Conservation (phyloP, 1,139 yeast species). For the Pichia sp. region DNA sequence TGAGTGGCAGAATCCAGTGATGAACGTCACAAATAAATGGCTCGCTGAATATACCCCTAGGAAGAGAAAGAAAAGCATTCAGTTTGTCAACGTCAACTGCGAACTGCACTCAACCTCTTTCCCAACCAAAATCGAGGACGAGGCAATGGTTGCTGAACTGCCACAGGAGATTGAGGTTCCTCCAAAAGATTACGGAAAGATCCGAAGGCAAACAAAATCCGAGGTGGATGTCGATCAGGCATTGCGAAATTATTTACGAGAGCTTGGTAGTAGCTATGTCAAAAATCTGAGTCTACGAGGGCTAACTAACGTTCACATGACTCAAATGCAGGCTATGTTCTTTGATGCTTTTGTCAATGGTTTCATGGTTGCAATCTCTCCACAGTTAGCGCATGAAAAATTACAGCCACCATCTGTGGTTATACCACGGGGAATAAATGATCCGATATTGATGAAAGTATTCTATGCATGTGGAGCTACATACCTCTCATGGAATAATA, state of each 20-base stretch:
- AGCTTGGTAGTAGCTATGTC: neutral
- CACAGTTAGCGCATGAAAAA: constrained; percentile 35
- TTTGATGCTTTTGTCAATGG: constrained; percentile 32
- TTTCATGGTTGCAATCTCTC: constrained; percentile 34
- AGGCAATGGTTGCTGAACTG: too few relatives aligned
- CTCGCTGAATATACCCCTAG: too few relatives aligned
- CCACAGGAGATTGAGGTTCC: constrained; percentile 9
- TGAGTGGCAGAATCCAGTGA: too few relatives aligned
- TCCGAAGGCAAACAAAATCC: constrained; percentile 2
- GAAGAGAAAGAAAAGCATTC: too few relatives aligned
- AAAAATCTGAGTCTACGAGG: neutral
- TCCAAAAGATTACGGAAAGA: too few relatives aligned
- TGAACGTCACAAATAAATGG: too few relatives aligned
- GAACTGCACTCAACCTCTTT: too few relatives aligned
- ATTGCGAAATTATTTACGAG: constrained; percentile 5
- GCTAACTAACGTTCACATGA: neutral
- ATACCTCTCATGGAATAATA: constrained; percentile 7
- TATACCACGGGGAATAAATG: constrained; percentile 26
- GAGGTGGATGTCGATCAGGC: constrained; percentile 6
- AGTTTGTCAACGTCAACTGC: too few relatives aligned
- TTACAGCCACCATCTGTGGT: constrained; percentile 34
- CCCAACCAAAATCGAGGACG: constrained; percentile 5
- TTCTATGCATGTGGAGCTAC: constrained; percentile 35
- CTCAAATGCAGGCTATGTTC: constrained; percentile 11
- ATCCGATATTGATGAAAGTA: constrained; percentile 27